Evolutionary conservation across 768 basidiomycete species (phyloP).

Genomic region (Mycena albidolilacea): DNA sequence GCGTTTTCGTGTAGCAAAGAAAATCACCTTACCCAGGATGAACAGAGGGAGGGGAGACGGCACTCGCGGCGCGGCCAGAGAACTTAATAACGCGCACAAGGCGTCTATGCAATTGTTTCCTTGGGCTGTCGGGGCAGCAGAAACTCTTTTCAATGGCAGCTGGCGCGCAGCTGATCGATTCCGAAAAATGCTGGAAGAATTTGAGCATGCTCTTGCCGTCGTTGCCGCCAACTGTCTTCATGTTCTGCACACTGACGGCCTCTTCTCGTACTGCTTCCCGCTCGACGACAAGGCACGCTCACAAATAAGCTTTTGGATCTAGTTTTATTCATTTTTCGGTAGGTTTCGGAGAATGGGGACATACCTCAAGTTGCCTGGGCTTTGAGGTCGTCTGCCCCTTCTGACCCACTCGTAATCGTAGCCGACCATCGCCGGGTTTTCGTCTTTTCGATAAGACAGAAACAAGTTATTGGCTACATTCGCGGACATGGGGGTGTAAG

Average conservation of each 20-base stretch:
- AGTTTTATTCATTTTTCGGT: neutral
- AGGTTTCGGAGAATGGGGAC: constrained; percentile 2
- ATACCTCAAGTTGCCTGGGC: constrained; percentile 68
- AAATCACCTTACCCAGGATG: constrained; percentile 3
- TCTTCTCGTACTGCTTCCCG: neutral
- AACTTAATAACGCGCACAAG: no score
- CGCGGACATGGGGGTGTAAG: constrained; percentile 84
- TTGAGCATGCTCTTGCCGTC: constrained; percentile 67
- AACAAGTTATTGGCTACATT: constrained; percentile 61
- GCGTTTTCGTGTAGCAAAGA: neutral
- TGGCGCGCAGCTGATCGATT: constrained; percentile 52
- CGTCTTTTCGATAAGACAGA: constrained; percentile 63
- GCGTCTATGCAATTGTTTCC: constrained; percentile 28
- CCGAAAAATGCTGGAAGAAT: constrained; percentile 62
- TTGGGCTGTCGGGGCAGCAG: constrained; percentile 15
- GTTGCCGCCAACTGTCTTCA: constrained; percentile 56
- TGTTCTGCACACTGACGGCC: constrained; percentile 50
- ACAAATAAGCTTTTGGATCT: neutral
- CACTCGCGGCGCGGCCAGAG: no score
- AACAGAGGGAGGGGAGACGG: no score
- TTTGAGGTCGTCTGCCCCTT: constrained; percentile 57
- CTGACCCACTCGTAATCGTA: constrained; percentile 74
- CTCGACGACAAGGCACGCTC: constrained; percentile 16
- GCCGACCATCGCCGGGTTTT: constrained; percentile 69
- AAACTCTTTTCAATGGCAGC: constrained; percentile 11